Evolutionary conservation across 2,329 filamentous ascomycete species (phyloP).

Genomic region (Diaporthe citrichinensis): DNA sequence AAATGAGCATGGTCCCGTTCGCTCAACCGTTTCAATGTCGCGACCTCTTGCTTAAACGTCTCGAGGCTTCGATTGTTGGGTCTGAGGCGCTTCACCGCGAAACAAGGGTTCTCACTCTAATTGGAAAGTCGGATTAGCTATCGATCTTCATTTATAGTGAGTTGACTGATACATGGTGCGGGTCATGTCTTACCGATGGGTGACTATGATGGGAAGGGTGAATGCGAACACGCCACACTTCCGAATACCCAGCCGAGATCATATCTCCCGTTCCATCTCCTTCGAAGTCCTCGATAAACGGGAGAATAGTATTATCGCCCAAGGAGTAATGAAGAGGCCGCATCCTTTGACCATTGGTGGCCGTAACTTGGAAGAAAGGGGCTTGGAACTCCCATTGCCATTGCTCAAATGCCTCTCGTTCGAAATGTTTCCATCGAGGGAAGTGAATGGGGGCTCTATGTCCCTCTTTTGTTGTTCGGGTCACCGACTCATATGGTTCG

Average conservation of each 20-base stretch:
- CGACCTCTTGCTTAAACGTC: conserved; percentile 29
- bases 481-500: not conserved
- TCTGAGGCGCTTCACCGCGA: conserved; percentile 31
- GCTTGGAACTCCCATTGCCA: conserved; percentile 33
- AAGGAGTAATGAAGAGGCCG: conserved; percentile 22
- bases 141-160: not conserved
- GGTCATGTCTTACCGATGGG: not conserved
- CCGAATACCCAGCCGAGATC: conserved; percentile 24
- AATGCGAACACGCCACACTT: conserved; percentile 32
- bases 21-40: conserved; percentile 29
- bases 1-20: conserved; percentile 19
- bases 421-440: not conserved
- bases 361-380: conserved; percentile 8
- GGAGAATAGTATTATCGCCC: conserved; percentile 1
- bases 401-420: conserved; percentile 17
- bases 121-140: not conserved
- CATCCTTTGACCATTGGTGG: not conserved
- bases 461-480: not conserved
- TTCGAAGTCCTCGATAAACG: conserved; percentile 17
- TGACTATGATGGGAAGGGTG: conserved; percentile 28
- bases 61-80: not conserved
- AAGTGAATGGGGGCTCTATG: not conserved
- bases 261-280: not conserved
- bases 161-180: not conserved
- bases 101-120: conserved; percentile 18